Percentiles rank a stretch among this genome's conserved stretches.
These are phyloP conservation scores for Hawksworthiomyces lignivorus DNA, from an alignment of 2,329 filamentous ascomycete species.

Conservation along the genomic window DNA sequence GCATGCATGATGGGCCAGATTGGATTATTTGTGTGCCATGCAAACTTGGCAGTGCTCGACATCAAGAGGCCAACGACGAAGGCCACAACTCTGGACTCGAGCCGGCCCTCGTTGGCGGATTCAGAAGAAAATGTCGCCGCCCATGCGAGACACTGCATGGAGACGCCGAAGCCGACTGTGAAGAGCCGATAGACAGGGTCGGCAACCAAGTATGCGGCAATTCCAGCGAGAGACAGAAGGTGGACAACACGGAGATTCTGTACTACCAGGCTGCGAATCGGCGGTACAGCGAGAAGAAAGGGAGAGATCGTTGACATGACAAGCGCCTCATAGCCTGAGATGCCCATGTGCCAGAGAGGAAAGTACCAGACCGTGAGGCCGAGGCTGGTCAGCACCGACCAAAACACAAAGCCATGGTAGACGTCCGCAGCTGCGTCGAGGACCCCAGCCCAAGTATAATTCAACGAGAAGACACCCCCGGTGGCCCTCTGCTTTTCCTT, in stretches of 20 bases:
- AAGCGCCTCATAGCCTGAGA: slow-evolving; percentile 88
- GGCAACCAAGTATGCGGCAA: slow-evolving; percentile 70
- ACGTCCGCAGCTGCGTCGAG: slow-evolving; percentile 81
- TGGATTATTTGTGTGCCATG: slow-evolving; percentile 90
- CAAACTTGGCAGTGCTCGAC: slow-evolving; percentile 85
- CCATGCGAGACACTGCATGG: slow-evolving; percentile 77
- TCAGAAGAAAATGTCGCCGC: slow-evolving; percentile 74
- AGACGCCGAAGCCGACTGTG: slow-evolving; percentile 71
- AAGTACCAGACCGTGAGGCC: slow-evolving; percentile 95
- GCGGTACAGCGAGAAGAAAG: slow-evolving; percentile 63
- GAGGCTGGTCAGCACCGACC: slow-evolving; percentile 86
- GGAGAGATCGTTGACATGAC: slow-evolving; percentile 82
- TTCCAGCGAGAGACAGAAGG: slow-evolving; percentile 63
- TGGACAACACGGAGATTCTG: slow-evolving; percentile 65
- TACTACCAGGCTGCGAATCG: slow-evolving; percentile 59
- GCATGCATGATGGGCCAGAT: slow-evolving; percentile 93
- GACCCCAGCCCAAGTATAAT: slow-evolving; percentile 66
- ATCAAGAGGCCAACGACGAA: slow-evolving; percentile 76
- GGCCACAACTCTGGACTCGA: slow-evolving; percentile 75
- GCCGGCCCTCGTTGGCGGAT: slow-evolving; percentile 60
- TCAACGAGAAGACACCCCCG: slow-evolving; percentile 57
- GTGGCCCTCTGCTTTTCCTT: slow-evolving; percentile 74
- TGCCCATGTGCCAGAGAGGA: slow-evolving; percentile 97
- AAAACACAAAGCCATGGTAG: slow-evolving; percentile 93
- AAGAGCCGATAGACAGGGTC: slow-evolving; percentile 71